These are phyloP conservation scores for Annona cherimola DNA, from an alignment of 164 flowering plant species.

Conservation along the genomic window DNA sequence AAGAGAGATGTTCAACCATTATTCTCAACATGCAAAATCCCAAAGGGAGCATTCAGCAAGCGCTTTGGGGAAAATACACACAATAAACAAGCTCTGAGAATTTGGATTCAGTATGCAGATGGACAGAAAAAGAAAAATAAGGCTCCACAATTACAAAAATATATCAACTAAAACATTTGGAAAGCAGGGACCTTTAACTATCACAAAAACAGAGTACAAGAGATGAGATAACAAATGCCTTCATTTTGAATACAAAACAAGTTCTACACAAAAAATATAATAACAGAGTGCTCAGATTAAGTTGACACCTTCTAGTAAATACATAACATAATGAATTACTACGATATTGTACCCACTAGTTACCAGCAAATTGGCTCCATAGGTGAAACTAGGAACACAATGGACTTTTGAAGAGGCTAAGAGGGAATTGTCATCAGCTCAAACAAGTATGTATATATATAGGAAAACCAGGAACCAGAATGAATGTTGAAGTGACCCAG, in stretches of 20 bases:
- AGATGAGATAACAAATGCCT: neutral
- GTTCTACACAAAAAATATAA: neutral
- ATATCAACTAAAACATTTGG: neutral
- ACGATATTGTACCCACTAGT: too few species aligned
- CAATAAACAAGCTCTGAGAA: neutral
- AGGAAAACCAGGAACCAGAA: too few species aligned
- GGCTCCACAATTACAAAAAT: neutral
- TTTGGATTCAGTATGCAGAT: neutral
- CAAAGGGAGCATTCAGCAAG: neutral
- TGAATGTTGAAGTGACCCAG: too few species aligned
- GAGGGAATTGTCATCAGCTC: too few species aligned
- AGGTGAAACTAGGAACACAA: too few species aligned
- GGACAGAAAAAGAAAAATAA: neutral
- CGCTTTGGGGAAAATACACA: neutral
- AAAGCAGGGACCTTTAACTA: neutral
- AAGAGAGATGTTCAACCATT: conserved; percentile 9
- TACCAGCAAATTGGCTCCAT: too few species aligned
- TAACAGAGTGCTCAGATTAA: too few species aligned
- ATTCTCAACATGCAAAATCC: neutral
- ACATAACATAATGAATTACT: too few species aligned
- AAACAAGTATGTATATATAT: too few species aligned
- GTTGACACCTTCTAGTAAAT: too few species aligned
- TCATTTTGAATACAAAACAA: neutral
- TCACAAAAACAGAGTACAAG: neutral
- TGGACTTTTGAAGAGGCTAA: too few species aligned